Base-by-base conservation (phyloP, 768 basidiomycete species). In the Calocybe gangraenosa region DNA sequence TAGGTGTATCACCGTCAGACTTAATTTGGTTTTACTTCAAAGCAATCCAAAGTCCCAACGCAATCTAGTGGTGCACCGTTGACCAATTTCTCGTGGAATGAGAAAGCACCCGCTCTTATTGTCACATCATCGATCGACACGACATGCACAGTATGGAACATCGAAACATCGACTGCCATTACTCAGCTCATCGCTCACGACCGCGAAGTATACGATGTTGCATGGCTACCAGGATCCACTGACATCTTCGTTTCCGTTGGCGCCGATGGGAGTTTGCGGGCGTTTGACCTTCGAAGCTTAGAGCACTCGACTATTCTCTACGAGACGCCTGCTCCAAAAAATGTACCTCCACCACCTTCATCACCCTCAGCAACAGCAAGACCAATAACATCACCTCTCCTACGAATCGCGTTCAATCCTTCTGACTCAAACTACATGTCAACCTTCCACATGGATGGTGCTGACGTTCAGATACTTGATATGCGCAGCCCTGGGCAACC, bases 101-200 rank as follows among this genome's bases (percentile, higher is more conserved):
- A 92, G 56, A 87, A 93, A 58, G 75, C 86, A 0, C 92, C 95
- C 1, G 84, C 82, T 50, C 80, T 91, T 40, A 84, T 98, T 55
- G 95, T 98, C 30, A 99, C 96, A 5, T 94, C 95, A 18, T 96
- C 93, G 7, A 95, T 98, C 56, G 96, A 99, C 61, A 99, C 96
- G 40, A 96, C 94, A 11, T 98, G 95, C 63, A 98, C 96, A 1
- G 88, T 98, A 18, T 99, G 96, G 96, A 96, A 99, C 65, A 90
- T 99, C 60, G 88, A 95, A 57, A 91, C 91, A 3, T 80, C 83
- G 19, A 84, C 87, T 6, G 95, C 96, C 19, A 81, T 98, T 60
- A 99, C 96, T 2, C 96, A 98, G 64, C 81, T 99, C 49, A 95
- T 96, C 58, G 93, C 95, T 0, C 95, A 96, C 65, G 93, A 97